phyloP scores from a whole-genome alignment of 2,329 filamentous ascomycete genomes.

The Fusarium pseudocircinatum region DNA sequence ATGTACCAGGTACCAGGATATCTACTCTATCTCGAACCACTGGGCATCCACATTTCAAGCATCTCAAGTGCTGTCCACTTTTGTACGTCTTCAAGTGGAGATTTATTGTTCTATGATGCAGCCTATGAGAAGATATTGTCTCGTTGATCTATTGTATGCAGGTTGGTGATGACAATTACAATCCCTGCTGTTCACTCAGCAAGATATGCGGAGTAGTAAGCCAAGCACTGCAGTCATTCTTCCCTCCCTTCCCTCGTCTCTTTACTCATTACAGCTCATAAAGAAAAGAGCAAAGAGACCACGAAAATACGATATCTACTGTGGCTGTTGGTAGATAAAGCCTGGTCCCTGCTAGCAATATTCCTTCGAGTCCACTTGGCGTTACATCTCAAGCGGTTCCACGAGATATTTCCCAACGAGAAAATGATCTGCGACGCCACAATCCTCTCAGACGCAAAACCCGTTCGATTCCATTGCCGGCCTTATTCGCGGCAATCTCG shows the following conservation, averaged over 20 bases:
- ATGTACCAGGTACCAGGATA: background rate
- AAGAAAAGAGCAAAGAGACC: background rate
- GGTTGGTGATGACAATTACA: background rate
- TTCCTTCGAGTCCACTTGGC: constrained; percentile 1
- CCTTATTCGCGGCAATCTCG: constrained; percentile 2
- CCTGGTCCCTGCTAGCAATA: constrained; percentile 5
- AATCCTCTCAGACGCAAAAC: background rate
- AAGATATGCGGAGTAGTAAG: background rate
- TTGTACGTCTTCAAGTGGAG: background rate
- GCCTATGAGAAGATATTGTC: background rate
- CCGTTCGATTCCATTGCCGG: constrained; percentile 10
- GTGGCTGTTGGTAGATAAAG: background rate
- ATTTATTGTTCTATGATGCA: fast-evolving
- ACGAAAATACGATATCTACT: background rate
- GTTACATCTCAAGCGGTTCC: background rate
- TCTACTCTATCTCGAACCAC: background rate
- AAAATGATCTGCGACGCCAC: constrained; percentile 16
- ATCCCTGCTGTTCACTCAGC: background rate
- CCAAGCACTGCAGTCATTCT: background rate
- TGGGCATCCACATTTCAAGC: background rate
- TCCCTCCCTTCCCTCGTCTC: background rate
- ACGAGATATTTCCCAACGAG: background rate
- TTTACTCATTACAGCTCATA: background rate
- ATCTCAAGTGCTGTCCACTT: background rate
- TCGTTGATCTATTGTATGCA: background rate